Base-by-base conservation (phyloP, 148 eudicot species). In the Limonium bicolor region DNA sequence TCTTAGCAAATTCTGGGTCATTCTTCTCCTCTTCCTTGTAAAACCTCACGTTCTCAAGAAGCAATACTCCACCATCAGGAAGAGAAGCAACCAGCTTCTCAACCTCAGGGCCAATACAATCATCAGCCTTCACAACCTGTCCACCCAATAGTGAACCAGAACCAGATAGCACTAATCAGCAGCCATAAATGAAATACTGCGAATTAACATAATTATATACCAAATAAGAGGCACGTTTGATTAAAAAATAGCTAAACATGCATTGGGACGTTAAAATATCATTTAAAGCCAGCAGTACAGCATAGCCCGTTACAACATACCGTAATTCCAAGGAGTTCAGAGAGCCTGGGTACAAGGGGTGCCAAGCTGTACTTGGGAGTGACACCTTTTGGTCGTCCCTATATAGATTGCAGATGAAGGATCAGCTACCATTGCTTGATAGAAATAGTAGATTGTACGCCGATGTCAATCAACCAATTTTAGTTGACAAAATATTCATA, bases 21-120 rank as follows among this genome's bases (percentile, higher is more conserved):
- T 86, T 86, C 74, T 86, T 86, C 70, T 80, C 95, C 55, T 86
- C 95, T 58, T 86, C 95, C 54, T 86, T 86, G 51, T 80, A 59
- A 41, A 86, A 86, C 62, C 95, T 77, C 46, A 77, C 92, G 51
- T 81, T 81, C 69, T 81, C 85, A 46, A 81, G 75, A 11, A 81
- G 85, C 65, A 86, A 50, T 54, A 77, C 92, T 46, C 83, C 70
- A 26, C 95, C 95, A 27, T 77, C 86, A 16, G 92, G 95, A 36
- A 80, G 65, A 39, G 33, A 64, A 46, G 72, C 83, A 33, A 74
- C 92, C 63, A 77, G 2, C 27, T 61, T 74, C 55, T 86, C 86
- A 29, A 86, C 95, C 50, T 80, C 92, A 54, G 54, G 70, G 8
- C 95, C 95, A 58, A 86, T 70, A 40, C 74, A 74, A 48, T 86